Evolutionary conservation across 164 flowering plant species (phyloP).

Genomic region (Magnolia kwangsiensis): DNA sequence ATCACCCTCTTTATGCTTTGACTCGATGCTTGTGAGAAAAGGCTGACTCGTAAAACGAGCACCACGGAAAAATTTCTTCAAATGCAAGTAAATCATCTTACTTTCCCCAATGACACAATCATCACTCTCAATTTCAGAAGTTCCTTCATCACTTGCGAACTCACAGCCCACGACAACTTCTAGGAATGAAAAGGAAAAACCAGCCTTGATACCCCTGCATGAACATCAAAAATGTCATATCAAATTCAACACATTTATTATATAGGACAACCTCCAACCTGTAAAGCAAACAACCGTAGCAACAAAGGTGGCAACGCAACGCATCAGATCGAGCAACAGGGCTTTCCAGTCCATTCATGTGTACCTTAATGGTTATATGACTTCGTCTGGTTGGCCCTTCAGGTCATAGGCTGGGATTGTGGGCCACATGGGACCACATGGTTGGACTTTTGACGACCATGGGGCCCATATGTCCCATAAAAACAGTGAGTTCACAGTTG

Average conservation of each 20-base stretch:
- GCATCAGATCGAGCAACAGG: background rate
- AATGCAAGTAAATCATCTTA: conserved; percentile 63
- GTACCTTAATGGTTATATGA: background rate
- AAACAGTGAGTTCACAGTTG: background rate
- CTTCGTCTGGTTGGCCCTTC: background rate
- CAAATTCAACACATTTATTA: conserved; percentile 1
- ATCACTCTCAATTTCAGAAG: conserved; percentile 24
- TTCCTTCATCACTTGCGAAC: conserved; percentile 29
- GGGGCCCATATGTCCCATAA: background rate
- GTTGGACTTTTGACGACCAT: background rate
- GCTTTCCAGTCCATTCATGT: background rate
- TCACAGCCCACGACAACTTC: conserved; percentile 87
- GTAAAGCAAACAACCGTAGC: no score
- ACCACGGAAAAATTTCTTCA: conserved; percentile 85
- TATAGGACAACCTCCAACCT: background rate
- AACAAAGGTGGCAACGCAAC: background rate
- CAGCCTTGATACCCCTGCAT: conserved; percentile 75
- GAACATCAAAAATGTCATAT: background rate
- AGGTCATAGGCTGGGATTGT: background rate
- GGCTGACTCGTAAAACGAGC: conserved; percentile 61
- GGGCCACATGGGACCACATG: background rate
- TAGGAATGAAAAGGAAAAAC: conserved; percentile 62
- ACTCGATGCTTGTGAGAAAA: conserved; percentile 60
- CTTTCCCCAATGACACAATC: conserved; percentile 24
- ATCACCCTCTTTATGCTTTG: conserved; percentile 71